Evolutionary conservation across 441 rosid species (phyloP).

Genomic region (Flueggea neowawraea): DNA sequence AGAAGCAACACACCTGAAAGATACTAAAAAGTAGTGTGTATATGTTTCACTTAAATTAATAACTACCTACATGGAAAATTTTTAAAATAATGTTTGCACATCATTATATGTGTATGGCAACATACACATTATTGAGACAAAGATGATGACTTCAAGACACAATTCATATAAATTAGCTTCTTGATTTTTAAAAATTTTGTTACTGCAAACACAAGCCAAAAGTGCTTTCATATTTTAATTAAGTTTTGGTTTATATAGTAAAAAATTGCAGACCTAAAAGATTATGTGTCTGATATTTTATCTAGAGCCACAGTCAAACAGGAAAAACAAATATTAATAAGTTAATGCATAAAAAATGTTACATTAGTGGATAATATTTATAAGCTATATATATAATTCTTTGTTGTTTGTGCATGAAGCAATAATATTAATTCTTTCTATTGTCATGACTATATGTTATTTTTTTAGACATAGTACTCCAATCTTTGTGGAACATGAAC

Average conservation of each 20-base stretch:
- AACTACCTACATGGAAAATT: too few species aligned
- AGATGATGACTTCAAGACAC: conserved; percentile 32
- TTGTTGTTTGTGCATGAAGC: conserved; percentile 27
- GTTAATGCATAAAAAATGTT: not conserved
- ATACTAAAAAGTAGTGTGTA: not conserved
- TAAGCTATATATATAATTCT: conserved; percentile 4
- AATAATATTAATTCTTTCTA: conserved; percentile 9
- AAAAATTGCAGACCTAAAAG: too few species aligned
- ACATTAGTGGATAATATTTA: conserved; percentile 14
- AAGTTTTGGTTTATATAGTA: too few species aligned
- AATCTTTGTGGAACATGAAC: conserved; percentile 13
- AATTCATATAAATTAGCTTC: conserved; percentile 1
- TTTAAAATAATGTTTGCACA: too few species aligned
- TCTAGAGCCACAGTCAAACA: conserved; percentile 9
- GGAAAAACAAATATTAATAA: conserved; percentile 10
- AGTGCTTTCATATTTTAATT: conserved; percentile 11
- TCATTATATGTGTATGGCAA: conserved; percentile 18
- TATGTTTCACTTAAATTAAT: too few species aligned
- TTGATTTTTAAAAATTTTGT: not conserved
- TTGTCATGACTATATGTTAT: not conserved
- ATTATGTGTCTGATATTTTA: conserved; percentile 9
- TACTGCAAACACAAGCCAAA: not conserved
- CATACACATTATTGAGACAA: conserved; percentile 18
- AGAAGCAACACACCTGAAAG: too few species aligned
- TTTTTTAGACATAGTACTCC: conserved; percentile 7